phyloP scores from a whole-genome alignment of 2,329 filamentous ascomycete species.

The Pseudohalonectria lignicola region DNA sequence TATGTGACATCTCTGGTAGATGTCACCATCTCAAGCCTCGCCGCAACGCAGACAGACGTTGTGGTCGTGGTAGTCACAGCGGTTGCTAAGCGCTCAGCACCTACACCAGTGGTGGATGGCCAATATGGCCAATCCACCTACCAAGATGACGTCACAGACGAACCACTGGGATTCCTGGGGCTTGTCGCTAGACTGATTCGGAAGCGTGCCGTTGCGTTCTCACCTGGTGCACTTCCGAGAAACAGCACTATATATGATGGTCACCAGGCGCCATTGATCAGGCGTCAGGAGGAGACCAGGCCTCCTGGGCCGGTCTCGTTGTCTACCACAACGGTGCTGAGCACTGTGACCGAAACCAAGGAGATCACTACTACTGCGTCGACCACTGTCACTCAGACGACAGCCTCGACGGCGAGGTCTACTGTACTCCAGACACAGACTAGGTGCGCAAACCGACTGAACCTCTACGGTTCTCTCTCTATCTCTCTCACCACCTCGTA shows the following conservation, averaged over 20 bases:
- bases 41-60: conserved; percentile 10
- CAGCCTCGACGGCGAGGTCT: not conserved
- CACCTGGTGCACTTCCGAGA: not conserved
- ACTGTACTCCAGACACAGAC: conserved; percentile 7
- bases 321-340: not conserved
- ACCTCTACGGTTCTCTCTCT: no score
- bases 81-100: not conserved
- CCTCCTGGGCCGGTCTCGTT: not conserved
- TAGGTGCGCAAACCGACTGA: no score
- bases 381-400: conserved; percentile 1
- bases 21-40: conserved; percentile 8
- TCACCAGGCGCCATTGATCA: not conserved
- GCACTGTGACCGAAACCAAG: not conserved
- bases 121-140: not conserved
- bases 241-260: no score
- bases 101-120: not conserved
- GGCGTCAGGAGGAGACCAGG: not conserved
- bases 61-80: conserved; percentile 3
- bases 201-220: not conserved
- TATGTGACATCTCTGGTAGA: conserved; percentile 5
- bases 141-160: not conserved
- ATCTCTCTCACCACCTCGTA: not conserved
- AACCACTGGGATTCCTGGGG: not conserved
- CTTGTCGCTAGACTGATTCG: not conserved
- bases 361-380: not conserved